phyloP scores from a whole-genome alignment of 345 rosid species.

The Trapa incisa region DNA sequence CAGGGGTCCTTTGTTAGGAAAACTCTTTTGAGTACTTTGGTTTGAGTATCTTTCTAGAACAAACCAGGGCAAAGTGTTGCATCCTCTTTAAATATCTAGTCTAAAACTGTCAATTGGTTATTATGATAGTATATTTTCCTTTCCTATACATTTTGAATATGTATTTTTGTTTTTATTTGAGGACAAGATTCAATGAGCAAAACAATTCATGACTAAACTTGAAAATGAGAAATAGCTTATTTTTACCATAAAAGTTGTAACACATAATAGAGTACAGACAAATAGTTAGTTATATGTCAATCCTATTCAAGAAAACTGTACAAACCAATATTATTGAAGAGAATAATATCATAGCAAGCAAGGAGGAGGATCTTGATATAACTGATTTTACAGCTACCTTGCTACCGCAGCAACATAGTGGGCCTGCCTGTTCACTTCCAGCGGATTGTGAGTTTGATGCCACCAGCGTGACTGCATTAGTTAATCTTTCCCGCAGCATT shows the following conservation, averaged over 20 bases:
- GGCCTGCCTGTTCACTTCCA: constrained; percentile 23
- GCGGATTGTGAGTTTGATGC: constrained; percentile 21
- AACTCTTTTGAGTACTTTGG: too few species aligned
- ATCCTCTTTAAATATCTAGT: neutral
- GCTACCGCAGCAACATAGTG: constrained; percentile 20
- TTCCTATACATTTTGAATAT: neutral
- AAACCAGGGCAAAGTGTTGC: too few species aligned
- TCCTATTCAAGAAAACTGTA: constrained; percentile 2
- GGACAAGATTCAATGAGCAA: neutral
- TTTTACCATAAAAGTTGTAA: neutral
- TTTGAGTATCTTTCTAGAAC: too few species aligned
- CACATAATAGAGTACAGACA: neutral
- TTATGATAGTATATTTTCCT: neutral
- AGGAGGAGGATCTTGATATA: constrained; percentile 33
- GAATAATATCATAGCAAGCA: constrained; percentile 34
- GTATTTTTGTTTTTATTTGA: neutral
- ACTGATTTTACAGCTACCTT: constrained; percentile 76
- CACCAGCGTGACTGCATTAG: constrained; percentile 26
- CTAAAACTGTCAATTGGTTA: neutral
- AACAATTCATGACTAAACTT: neutral
- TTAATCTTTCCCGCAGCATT: constrained; percentile 33
- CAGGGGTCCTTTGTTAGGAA: too few species aligned
- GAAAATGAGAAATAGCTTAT: neutral
- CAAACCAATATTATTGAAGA: constrained; percentile 1
- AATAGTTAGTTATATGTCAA: neutral